Evolutionary conservation across 331 rosid genomes (phyloP).

Genomic region (Dryas integrifolia): DNA sequence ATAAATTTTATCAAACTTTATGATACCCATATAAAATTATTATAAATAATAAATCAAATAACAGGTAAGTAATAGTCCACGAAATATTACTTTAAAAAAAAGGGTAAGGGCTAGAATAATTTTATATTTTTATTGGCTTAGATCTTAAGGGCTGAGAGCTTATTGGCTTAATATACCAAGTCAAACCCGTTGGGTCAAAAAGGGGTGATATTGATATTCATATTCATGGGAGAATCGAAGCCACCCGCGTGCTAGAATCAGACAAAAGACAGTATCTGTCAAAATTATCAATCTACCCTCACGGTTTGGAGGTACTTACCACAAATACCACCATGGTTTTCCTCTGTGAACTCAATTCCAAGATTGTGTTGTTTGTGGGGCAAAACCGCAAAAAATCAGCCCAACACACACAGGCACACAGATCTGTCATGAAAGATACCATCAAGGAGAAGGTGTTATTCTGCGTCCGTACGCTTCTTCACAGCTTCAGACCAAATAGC

Average conservation of each 20-base stretch:
- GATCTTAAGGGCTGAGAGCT: not conserved
- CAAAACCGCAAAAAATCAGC: conserved; percentile 1
- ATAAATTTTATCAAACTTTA: too few species aligned
- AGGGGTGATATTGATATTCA: conserved; percentile 5
- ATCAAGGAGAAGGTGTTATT: conserved; percentile 1
- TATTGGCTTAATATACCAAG: not conserved
- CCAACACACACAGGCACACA: not conserved
- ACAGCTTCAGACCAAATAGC: conserved; percentile 22
- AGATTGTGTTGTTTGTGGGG: conserved; percentile 9
- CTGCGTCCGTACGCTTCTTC: conserved; percentile 21
- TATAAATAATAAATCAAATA: too few species aligned
- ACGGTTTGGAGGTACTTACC: not conserved
- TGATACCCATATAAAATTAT: not conserved
- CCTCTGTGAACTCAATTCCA: not conserved
- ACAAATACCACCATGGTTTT: conserved; percentile 7
- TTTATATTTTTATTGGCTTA: not conserved
- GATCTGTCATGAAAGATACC: conserved; percentile 42
- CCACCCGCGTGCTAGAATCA: conserved; percentile 21
- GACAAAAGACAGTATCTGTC: conserved; percentile 1
- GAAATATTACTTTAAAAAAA: not conserved
- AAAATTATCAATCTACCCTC: not conserved
- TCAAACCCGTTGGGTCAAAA: conserved; percentile 14
- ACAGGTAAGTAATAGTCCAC: too few species aligned
- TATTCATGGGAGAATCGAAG: conserved; percentile 14
- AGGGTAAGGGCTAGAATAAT: not conserved